Conservation (phyloP, 1,139 yeast species). For the Candida albicans region DNA sequence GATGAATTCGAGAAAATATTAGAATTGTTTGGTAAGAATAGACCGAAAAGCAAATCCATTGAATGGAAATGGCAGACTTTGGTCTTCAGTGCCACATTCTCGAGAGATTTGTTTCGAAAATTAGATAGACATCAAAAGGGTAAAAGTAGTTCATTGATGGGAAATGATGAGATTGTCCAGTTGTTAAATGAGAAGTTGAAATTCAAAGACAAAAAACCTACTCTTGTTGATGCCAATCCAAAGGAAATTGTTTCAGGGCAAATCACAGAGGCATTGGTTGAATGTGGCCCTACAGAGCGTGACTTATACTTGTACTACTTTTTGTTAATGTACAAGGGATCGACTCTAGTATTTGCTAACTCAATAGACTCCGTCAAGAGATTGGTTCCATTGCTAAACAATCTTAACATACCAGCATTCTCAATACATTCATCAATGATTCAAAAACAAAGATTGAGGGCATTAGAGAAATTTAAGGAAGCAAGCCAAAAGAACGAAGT, state of each 20-base stretch:
- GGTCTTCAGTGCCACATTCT: slow-evolving; percentile 93
- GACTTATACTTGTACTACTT: slow-evolving; percentile 90
- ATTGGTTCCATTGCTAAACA: slow-evolving; percentile 70
- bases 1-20: slow-evolving; percentile 86
- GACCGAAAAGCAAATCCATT: slow-evolving; percentile 26
- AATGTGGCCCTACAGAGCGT: slow-evolving; percentile 88
- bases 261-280: slow-evolving; percentile 83
- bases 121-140: slow-evolving; percentile 41
- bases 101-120: slow-evolving; percentile 77
- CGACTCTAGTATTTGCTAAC: slow-evolving; percentile 89
- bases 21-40: slow-evolving; percentile 50
- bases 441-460: slow-evolving; percentile 86
- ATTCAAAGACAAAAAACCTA: slow-evolving; percentile 59
- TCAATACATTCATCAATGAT: slow-evolving; percentile 93
- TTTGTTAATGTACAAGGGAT: slow-evolving; percentile 80
- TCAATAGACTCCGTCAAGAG: slow-evolving; percentile 92
- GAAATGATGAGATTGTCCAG: slow-evolving; percentile 54
- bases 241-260: slow-evolving; percentile 73
- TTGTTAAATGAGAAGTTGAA: slow-evolving; percentile 57
- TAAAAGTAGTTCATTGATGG: slow-evolving; percentile 38
- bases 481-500: slow-evolving; percentile 52
- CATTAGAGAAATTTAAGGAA: slow-evolving; percentile 71
- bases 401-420: slow-evolving; percentile 69
- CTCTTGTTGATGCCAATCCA: slow-evolving; percentile 83
- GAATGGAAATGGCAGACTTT: slow-evolving; percentile 78